Conservation (phyloP, 306 rosid genomes). For the Ceratonia siliqua region DNA sequence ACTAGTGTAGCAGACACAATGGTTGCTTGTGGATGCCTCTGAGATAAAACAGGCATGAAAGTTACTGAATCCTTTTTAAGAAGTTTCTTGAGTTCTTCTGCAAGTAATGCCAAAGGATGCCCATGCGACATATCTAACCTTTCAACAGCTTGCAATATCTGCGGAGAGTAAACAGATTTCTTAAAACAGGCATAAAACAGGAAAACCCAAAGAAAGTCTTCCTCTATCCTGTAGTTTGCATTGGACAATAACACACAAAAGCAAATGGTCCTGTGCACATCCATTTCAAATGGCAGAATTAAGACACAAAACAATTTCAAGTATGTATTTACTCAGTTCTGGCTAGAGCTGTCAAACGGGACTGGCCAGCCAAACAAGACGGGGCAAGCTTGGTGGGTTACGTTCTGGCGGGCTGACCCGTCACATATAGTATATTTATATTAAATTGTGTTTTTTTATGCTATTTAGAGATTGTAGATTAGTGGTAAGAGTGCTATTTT, state of each 20-base stretch:
- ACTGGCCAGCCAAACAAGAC: too few species aligned
- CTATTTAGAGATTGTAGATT: too few species aligned
- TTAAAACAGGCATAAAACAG: slow-evolving; percentile 29
- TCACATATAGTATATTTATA: too few species aligned
- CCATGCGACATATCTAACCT: slow-evolving; percentile 67
- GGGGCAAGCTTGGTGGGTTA: too few species aligned
- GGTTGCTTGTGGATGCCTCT: slow-evolving; percentile 87
- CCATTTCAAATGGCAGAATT: slow-evolving; percentile 13
- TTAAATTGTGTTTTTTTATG: too few species aligned
- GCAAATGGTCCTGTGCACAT: not conserved
- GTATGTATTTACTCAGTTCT: not conserved
- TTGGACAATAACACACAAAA: not conserved
- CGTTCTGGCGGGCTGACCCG: too few species aligned
- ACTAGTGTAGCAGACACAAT: slow-evolving; percentile 83
- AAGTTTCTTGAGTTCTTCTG: slow-evolving; percentile 86
- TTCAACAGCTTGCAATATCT: slow-evolving; percentile 75
- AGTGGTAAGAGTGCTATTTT: too few species aligned
- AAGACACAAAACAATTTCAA: slow-evolving; percentile 16
- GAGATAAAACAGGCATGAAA: slow-evolving; percentile 87
- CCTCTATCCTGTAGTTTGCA: slow-evolving; percentile 30
- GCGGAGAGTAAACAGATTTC: slow-evolving; percentile 36
- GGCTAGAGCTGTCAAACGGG: too few species aligned
- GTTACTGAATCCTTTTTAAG: slow-evolving; percentile 69
- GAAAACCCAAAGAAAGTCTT: slow-evolving; percentile 8
- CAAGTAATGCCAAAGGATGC: slow-evolving; percentile 91